Base-by-base conservation (phyloP, 176 grass and related monocot species). In the Raddia guianensis region DNA sequence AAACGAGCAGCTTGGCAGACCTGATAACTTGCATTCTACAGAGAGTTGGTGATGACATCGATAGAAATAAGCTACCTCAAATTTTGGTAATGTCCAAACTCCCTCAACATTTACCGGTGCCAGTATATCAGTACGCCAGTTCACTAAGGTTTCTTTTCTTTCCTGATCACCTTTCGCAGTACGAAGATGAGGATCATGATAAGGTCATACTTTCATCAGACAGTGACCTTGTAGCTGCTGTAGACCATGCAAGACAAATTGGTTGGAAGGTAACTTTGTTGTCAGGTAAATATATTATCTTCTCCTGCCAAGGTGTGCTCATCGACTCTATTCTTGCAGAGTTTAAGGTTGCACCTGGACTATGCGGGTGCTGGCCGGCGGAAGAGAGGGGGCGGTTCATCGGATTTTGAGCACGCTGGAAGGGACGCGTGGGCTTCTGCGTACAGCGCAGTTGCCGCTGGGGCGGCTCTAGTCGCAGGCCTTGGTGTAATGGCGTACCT, bases 401-500 rank as follows among this genome's bases (percentile, higher is more conserved):
- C 88, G 14, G 82, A 84, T 60, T 89, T 95, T 0, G 88, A 93
- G 52, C 86, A 99, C 1, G 92, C 92, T 8, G 82, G 88, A 49
- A 95, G 81, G 88, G 93, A 93, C 19, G 92, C 96, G n/a, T 99
- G 92, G 96, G 86, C 96, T 13, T 70, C 88, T 16, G 90, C 90
- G 0, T 93, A 93, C 84, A 89, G 90, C 20, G 54, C 92, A 0
- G 92, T 95, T 3, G 96, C 96, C 0, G 96, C 96, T 7, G 84
- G 96, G 5, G 96, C 96, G 4, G 92, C 96, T 70, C 82, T 99
- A 4, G 90, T 99, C 27, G 90, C 92, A 12, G 92, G 96, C 47
- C 87, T 99, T 49, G 92, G 92, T 12, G 88, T 95, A 9, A 93
- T 99, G 96, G 96, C 92, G 1, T 99, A 95, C 86, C 89, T 99